These are phyloP conservation scores for Melampsora americana DNA, from an alignment of 1,284 basidiomycete genomes.

Conservation along the genomic window DNA sequence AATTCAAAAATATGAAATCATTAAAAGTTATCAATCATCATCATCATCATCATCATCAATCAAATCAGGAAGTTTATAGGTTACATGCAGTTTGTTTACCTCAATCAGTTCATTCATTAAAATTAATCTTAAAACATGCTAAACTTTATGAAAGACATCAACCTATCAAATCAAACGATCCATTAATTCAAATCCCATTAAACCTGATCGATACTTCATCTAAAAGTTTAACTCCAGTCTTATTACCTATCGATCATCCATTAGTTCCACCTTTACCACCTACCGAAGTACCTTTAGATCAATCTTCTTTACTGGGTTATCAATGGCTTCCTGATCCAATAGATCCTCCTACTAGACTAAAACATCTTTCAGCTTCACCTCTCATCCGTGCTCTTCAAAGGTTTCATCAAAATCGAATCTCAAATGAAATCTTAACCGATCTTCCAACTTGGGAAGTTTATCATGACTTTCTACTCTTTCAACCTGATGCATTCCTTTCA, in stretches of 20 bases:
- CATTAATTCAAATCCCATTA: slow-evolving; percentile 12
- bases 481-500: slow-evolving; percentile 15
- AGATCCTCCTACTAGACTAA: background rate
- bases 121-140: slow-evolving; percentile 20
- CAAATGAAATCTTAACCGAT: background rate
- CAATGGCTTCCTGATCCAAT: slow-evolving; percentile 13
- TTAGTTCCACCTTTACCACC: background rate
- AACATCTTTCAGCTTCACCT: slow-evolving; percentile 20
- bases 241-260: background rate
- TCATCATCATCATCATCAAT: too few species aligned
- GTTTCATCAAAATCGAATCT: background rate
- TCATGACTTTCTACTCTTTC: slow-evolving; percentile 32
- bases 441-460: slow-evolving; percentile 30
- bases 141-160: slow-evolving; percentile 1
- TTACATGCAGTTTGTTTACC: slow-evolving; percentile 19
- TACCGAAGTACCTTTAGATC: background rate
- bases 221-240: background rate
- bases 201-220: slow-evolving; percentile 1
- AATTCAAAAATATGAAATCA: too few species aligned
- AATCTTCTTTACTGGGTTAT: background rate
- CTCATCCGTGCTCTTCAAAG: background rate
- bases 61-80: too few species aligned
- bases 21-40: too few species aligned
- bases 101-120: slow-evolving; percentile 9
- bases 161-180: background rate